Percentiles rank a stretch among this genome's conserved stretches.
phyloP scores from a whole-genome alignment of 768 basidiomycete genomes.

The Erythrobasidium yunnanense region DNA sequence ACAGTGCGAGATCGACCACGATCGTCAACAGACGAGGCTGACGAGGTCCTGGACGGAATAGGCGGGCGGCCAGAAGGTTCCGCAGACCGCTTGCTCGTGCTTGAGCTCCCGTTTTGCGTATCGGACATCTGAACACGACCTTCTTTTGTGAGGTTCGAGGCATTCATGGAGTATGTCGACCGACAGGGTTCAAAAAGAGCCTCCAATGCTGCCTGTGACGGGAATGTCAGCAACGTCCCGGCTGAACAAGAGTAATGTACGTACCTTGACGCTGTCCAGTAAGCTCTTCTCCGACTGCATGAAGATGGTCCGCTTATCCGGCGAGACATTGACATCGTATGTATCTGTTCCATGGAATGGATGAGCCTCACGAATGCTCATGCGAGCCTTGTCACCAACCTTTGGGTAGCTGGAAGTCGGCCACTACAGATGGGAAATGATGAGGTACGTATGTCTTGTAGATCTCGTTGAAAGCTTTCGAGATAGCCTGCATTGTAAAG shows the following conservation, averaged over 20 bases:
- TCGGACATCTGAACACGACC: neutral
- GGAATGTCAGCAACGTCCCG: neutral
- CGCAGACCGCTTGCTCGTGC: too few relatives aligned
- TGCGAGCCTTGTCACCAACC: slow-evolving; percentile 51
- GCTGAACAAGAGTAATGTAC: neutral
- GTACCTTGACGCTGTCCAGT: slow-evolving; percentile 64
- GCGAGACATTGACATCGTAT: slow-evolving; percentile 87
- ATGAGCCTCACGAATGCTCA: neutral
- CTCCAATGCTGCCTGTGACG: slow-evolving; percentile 56
- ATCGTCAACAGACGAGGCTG: neutral
- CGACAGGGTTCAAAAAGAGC: slow-evolving; percentile 56
- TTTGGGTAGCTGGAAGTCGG: slow-evolving; percentile 70
- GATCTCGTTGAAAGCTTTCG: slow-evolving; percentile 78
- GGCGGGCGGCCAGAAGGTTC: too few relatives aligned
- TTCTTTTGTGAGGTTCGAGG: slow-evolving; percentile 12
- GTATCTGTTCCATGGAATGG: slow-evolving; percentile 48
- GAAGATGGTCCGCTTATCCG: slow-evolving; percentile 92
- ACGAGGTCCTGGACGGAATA: neutral
- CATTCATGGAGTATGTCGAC: slow-evolving; percentile 57
- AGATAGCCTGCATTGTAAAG: slow-evolving; percentile 51
- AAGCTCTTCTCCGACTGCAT: slow-evolving; percentile 76
- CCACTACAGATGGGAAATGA: slow-evolving; percentile 71
- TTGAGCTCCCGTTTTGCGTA: too few relatives aligned
- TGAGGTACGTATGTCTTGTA: slow-evolving; percentile 68
- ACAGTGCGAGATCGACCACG: neutral